Evolutionary conservation across 345 rosid species (phyloP).

Genomic region (Citrus cavaleriei): DNA sequence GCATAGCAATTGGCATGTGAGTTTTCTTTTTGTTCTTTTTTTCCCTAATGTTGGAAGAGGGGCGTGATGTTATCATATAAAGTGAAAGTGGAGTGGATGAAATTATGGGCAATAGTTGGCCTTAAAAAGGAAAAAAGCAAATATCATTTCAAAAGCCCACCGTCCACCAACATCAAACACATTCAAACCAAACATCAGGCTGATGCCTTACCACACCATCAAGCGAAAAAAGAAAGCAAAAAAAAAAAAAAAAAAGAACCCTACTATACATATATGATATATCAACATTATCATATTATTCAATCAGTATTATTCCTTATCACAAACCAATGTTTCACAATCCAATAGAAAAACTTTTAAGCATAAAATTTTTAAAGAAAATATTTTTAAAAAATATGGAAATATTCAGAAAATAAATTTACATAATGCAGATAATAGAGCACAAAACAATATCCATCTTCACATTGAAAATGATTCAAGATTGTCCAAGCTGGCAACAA

Average conservation of each 20-base stretch:
- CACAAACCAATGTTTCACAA: not conserved
- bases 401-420: not conserved
- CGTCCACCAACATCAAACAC: not conserved
- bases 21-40: not conserved
- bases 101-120: not conserved
- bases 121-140: not conserved
- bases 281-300: not conserved
- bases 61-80: not conserved
- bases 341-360: not conserved
- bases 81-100: not conserved
- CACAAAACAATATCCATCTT: slow-evolving; percentile 6
- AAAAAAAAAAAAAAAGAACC: not conserved
- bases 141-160: slow-evolving; percentile 6
- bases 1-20: not conserved
- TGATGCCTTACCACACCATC: slow-evolving; percentile 14
- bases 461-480: not conserved
- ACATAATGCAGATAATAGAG: not conserved
- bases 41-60: not conserved
- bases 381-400: not conserved
- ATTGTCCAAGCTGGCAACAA: not conserved
- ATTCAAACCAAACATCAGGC: not conserved
- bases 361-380: not conserved
- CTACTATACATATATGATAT: not conserved
- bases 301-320: not conserved
- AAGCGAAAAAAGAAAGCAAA: no score